Percentiles rank a stretch among this genome's conserved stretches.
These are phyloP conservation scores for Mortierella sp. DNA, from an alignment of 371 early-diverging fungal genomes.

Conservation along the genomic window DNA sequence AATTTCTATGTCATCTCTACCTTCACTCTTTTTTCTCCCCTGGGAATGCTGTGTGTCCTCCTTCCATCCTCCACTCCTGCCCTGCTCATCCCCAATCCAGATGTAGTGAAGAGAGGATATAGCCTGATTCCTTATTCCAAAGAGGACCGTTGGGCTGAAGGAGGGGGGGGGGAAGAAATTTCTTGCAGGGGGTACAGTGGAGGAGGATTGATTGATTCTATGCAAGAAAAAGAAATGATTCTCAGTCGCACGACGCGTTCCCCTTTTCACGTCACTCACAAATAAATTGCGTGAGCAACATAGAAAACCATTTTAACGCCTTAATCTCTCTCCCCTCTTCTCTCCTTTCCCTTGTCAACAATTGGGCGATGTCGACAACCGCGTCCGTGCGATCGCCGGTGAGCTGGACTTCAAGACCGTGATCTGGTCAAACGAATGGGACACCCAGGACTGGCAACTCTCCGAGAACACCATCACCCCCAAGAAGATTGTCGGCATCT, in stretches of 20 bases:
- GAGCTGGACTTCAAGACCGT: constrained; percentile 66
- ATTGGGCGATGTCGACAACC: constrained; percentile 72
- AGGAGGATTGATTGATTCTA: not conserved
- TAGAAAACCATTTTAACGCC: too few species aligned
- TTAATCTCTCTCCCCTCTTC: not conserved
- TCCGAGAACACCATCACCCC: constrained; percentile 37
- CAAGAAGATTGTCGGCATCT: constrained; percentile 34
- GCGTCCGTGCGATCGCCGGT: constrained; percentile 70
- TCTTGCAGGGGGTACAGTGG: not conserved
- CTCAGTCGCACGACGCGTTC: not conserved
- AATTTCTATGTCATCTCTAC: not conserved
- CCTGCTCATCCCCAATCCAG: not conserved
- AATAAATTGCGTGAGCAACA: too few species aligned
- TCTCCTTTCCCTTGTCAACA: not conserved
- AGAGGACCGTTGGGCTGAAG: constrained; percentile 9
- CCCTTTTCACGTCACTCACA: not conserved
- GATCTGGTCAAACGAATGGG: constrained; percentile 57
- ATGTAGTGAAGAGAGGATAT: not conserved
- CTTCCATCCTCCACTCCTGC: not conserved
- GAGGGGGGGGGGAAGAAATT: not conserved
- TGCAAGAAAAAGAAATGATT: too few species aligned
- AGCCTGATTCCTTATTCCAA: constrained; percentile 19
- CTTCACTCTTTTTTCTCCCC: not conserved
- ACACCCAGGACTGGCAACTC: constrained; percentile 59
- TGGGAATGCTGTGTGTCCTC: not conserved